Evolutionary conservation across 306 rosid genomes (phyloP), one percentile per base, ranked within the genome.

Genomic region (Rubus idaeus): DNA sequence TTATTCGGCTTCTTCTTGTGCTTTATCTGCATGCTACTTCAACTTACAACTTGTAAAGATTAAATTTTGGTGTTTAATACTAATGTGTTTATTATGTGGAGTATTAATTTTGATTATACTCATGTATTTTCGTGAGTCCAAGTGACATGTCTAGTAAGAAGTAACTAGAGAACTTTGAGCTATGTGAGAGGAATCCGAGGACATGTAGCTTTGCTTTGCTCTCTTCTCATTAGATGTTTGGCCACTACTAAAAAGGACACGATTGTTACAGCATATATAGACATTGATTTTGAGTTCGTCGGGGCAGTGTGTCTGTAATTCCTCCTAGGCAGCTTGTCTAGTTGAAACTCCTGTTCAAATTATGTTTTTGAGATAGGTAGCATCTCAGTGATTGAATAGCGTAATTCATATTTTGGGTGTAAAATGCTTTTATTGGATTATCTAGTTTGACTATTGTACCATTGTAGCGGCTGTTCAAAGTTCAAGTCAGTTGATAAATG

Each of bases 1-100:
- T 65, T 35, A 44, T 16, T 68, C n/a, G 55, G 60, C 23, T 81
- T 80, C 51, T 70, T 72, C 20, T 35, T 50, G 40, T 78, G 68
- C 41, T 76, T 50, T 47, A 30, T 71, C 45, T 51, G 49, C 76
- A 53, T 71, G 39, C 37, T 66, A 9, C 30, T 71, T 51, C 47
- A 37, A 30, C 2, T 30, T 30, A 55, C 51, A 37, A 53, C 6
- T 40, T 3, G 39, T 14, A 51, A 35, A 37, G 62, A 51, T 18
- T 20, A 17, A 37, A 20, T 12, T 73, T 56, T 13, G 35, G 30
- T 17, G 40, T 42, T n/a, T 37, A 50, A 23, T 23, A 23, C 26
- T 23, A 23, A 8, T 26, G 60, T 5, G 37, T 10, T 51, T 17
- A 13, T 39, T 50, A 39, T 70, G 74, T 50, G 75, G 47, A 18